Base-by-base conservation (phyloP, 768 basidiomycete genomes). In the Amanita polypyramis region DNA sequence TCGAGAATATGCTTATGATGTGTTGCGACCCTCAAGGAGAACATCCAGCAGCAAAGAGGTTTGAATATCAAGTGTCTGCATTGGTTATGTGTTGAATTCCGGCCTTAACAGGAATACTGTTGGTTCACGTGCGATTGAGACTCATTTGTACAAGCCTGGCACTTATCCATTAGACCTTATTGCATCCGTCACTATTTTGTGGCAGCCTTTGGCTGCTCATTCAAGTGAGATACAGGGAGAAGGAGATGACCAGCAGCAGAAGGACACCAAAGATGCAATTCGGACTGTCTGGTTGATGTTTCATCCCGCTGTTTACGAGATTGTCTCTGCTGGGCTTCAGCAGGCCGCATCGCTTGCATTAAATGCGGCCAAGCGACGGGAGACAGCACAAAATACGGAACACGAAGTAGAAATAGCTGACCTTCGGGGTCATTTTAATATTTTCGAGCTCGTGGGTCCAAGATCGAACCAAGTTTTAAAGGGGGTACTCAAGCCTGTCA, bases 401-500 rank as follows among this genome's bases (percentile, higher is more conserved):
- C 66, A 19, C 33, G 67, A 72, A 17, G 62, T 92, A 8, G 80
- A 88, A 54, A 70, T 94, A 12, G 70, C 73, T 5, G 87, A 94
- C 59, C 61, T 93, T 41, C 68, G 83, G 47, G 79, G 77, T 1
- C 75, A 80, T 42, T 55, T 91, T 36, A 87, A 86, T 52, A 72
- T 80, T 4, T 95, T 95, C 55, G 94, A 98, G 61, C 76, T 97
- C 29, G 85, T 86, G 70, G 95, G 95, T 2, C 89, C 89, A 2
- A 85, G 80, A 59, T 73, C 86, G 0, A 87, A 74, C 46, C 83
- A 86, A 58, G 77, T 93, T 9, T 62, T 85, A 43, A 79, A 75
- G 55, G 82, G 83, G 20, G 77, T 75, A 1, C 57, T 86, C 38
- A 73, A 66, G 17, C 77, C 77, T 5, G 66, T 70, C 10, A 58